These are phyloP conservation scores for Aspergillus ochraceoroseus DNA, from an alignment of 2,329 filamentous ascomycete species.

Conservation along the genomic window DNA sequence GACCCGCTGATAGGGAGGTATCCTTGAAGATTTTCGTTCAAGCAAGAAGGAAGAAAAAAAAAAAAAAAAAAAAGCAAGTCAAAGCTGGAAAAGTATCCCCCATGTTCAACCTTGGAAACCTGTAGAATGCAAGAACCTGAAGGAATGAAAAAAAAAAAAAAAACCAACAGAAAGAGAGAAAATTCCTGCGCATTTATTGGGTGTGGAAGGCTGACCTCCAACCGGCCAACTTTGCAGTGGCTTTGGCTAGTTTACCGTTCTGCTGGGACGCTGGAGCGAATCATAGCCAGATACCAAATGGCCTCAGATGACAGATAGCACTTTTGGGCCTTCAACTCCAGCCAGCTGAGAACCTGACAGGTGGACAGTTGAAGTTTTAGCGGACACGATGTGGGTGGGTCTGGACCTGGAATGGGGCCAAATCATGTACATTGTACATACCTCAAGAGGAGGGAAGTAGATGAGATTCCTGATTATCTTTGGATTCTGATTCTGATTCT, in stretches of 20 bases:
- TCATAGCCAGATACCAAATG: constrained; percentile 17
- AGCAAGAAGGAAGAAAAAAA: constrained; percentile 3
- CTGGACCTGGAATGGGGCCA: constrained; percentile 6
- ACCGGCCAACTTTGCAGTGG: constrained; percentile 22
- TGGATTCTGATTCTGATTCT: no score
- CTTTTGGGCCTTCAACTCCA: no score
- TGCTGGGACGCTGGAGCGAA: constrained; percentile 23
- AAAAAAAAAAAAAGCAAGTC: not conserved
- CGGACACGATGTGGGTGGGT: constrained; percentile 23
- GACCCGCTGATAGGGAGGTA: constrained; percentile 8
- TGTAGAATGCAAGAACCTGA: constrained; percentile 1
- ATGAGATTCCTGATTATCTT: no score
- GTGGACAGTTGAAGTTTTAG: no score
- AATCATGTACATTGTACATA: not conserved
- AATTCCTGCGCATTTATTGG: constrained; percentile 18
- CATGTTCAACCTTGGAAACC: not conserved
- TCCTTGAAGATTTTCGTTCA: not conserved
- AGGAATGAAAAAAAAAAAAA: constrained; percentile 9
- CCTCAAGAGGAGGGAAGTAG: no score
- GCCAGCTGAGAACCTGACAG: constrained; percentile 20
- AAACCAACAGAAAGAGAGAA: constrained; percentile 19
- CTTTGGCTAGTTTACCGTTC: constrained; percentile 21
- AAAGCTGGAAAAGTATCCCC: not conserved
- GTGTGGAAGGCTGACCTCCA: constrained; percentile 17
- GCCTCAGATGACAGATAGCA: constrained; percentile 22